A percentile compares a stretch with the other conserved stretches of the same genome.
Conservation (phyloP, 1,284 basidiomycete genomes). For the Sporisorium sorghi region DNA sequence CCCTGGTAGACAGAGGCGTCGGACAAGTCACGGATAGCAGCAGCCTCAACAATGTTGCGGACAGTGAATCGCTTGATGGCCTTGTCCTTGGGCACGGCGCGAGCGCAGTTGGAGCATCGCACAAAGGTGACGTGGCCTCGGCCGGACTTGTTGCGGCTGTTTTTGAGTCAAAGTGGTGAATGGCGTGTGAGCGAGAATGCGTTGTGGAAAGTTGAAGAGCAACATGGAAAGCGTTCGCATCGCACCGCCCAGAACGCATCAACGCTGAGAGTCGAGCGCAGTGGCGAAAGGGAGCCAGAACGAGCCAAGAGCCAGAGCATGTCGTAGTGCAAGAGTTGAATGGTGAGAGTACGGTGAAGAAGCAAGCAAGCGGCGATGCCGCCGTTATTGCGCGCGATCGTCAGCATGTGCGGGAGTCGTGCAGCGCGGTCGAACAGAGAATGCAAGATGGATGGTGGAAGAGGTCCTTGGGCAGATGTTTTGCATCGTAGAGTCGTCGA, state of each 20-base stretch:
- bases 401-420: no score
- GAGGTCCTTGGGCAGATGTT: no score
- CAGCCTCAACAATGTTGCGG: conserved; percentile 99
- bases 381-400: no score
- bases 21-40: conserved; percentile 95
- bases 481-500: no score
- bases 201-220: neutral
- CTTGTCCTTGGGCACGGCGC: conserved; percentile 77
- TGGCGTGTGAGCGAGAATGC: conserved; percentile 18
- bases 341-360: neutral
- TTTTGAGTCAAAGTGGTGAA: neutral
- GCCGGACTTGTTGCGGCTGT: conserved; percentile 77
- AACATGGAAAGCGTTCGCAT: neutral
- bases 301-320: no score
- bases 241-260: neutral
- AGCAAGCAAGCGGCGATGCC: neutral
- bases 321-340: neutral
- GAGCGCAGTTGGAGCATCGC: conserved; percentile 97
- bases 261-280: neutral
- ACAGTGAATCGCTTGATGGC: conserved; percentile 99
- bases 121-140: conserved; percentile 94
- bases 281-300: no score
- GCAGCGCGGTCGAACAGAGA: neutral
- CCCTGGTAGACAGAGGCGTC: conserved; percentile 90
- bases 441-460: no score